Evolutionary conservation across 2,329 filamentous ascomycete species (phyloP), one percentile per base, ranked within the genome.

Genomic region (Aspergillus versicolor): DNA sequence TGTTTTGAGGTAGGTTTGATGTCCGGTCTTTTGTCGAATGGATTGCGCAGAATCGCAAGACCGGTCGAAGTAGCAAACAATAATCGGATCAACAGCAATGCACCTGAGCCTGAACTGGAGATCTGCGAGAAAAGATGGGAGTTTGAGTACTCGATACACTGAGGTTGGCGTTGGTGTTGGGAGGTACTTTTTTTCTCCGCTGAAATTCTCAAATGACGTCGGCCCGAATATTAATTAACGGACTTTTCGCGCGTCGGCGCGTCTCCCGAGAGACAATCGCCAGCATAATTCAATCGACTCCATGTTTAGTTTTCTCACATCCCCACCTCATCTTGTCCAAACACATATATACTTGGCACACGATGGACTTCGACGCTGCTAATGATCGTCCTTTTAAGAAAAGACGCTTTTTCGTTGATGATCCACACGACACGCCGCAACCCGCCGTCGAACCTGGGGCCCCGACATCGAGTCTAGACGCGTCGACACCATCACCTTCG

Each of bases 341-440:
- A 11, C 44, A 8, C n/a, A 45, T 38, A 38, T 17, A 27, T 8
- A 21, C 13, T 12, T 37, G 22, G 27, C 49, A 37, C 48, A 62
- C 21, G 3, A 77, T 78, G 75, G 70, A 65, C 56, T 68, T 67
- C 42, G 65, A 68, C 63, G 73, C 79, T 56, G 67, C 80, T 45
- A 78, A 84, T 49, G 77, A 83, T 44, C 75, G 82, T 19, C 85
- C 85, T 4, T 70, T 73, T 22, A 88, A 88, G 72, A 86, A 85
- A 72, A 78, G 83, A 59, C 81, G 85, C 27, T 87, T 87, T 73
- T 88, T 88, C 63, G 76, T 80, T 15, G 82, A 86, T 44, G 79
- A 82, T 27, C 64, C 65, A 48, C 61, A 58, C 37, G 56, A 56
- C 54, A 66, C 9, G 66, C 58, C 46, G 47, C 63, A 43, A 62